Conservation (phyloP, 2,329 filamentous ascomycete species). For the Phialophora tarda region DNA sequence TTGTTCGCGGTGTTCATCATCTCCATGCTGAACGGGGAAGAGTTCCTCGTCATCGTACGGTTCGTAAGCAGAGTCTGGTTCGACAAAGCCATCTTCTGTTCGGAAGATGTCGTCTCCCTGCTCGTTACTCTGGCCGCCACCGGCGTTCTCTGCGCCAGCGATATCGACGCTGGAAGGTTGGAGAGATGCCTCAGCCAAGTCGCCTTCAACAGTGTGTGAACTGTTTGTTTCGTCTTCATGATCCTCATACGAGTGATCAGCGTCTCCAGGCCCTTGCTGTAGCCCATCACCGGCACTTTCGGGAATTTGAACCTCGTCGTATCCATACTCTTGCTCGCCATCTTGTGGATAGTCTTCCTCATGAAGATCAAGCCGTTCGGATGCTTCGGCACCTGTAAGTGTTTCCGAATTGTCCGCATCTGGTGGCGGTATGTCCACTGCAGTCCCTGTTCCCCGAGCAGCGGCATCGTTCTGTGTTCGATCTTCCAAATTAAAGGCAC, state of each 20-base stretch:
- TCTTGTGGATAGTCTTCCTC: conserved; percentile 1
- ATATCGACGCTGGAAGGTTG: conserved; percentile 8
- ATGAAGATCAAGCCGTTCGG: conserved; percentile 7
- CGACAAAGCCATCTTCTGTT: conserved; percentile 17
- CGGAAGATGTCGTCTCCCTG: conserved; percentile 24
- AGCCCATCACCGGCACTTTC: conserved; percentile 1
- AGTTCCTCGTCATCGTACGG: conserved; percentile 35
- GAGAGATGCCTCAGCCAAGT: conserved; percentile 6
- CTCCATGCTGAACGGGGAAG: conserved; percentile 18
- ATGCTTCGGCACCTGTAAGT: conserved; percentile 5
- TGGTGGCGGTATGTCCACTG: not conserved
- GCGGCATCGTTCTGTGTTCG: not conserved
- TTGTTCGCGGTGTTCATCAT: conserved; percentile 8
- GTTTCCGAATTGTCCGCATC: conserved; percentile 7
- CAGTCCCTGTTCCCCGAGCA: not conserved
- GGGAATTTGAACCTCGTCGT: conserved; percentile 13
- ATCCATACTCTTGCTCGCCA: conserved; percentile 11
- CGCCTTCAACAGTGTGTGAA: conserved; percentile 31
- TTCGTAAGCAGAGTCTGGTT: conserved; percentile 20
- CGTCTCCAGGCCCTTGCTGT: not conserved
- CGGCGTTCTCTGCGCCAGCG: conserved; percentile 7
- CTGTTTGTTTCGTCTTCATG: conserved; percentile 29
- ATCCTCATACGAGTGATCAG: conserved; percentile 6
- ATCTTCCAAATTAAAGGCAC: not conserved
- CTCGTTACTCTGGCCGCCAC: conserved; percentile 14